Evolutionary conservation across 345 rosid genomes (phyloP), one percentile per base, ranked within the genome.

Genomic region (Cardamine resedifolia): DNA sequence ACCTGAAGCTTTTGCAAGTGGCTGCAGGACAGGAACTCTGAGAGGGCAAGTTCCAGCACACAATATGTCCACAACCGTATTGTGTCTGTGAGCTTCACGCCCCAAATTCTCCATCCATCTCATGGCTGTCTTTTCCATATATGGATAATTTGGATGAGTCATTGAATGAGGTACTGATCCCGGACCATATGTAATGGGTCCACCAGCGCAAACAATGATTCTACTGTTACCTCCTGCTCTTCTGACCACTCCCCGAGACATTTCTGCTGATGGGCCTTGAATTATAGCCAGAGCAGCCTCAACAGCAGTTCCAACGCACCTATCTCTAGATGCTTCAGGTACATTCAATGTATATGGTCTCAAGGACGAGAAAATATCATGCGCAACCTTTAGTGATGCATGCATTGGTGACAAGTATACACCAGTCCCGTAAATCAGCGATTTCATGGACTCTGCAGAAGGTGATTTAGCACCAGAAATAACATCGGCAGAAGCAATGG

Each of bases 21-120:
- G 98, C 87, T 90, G 96, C 72, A 96, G 73, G 21, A 90, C 61
- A 39, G 95, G 96, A 83, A 90, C 86, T 80, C 96, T 82, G 51
- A 92, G 88, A 44, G 99, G 98, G 81, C 97, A 92, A 60, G 91
- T 96, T 81, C 99, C 98, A 77, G 99, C 96, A 59, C 99, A 96
- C 44, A 96, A 83, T 65, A 96, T 85, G 83, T 96, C 99, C 33
- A 96, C 86, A 43, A 96, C 90, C 3, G 96, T 85, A 81, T 84
- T 86, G 49, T 87, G 81, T 19, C 76, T 81, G 78, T 84, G 85
- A 76, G 95, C 95, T 84, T 88, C 86, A 31, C 80, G 87, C 45
- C 99, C 98, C 26, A 92, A 83, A 77, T 68, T 83, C 66, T 92
- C 92, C 98, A 90, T 90, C 91, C 92, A 87, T 77, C 84, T 92